These are phyloP conservation scores for Aspergillus oerlinghausenensis DNA, from an alignment of 2,329 filamentous ascomycete species.

Conservation along the genomic window DNA sequence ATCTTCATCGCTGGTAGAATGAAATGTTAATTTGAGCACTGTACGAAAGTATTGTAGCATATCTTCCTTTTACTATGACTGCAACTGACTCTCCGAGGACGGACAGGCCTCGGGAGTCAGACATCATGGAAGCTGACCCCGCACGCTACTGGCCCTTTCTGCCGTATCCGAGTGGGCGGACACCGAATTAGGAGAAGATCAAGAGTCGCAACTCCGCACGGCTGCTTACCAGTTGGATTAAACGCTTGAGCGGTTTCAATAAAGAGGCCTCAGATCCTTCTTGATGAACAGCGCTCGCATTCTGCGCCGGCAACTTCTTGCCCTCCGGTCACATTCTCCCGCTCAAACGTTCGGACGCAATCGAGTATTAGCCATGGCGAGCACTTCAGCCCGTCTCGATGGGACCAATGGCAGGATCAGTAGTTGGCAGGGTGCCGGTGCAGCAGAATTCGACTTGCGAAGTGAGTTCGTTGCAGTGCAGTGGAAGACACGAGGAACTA, in stretches of 20 bases:
- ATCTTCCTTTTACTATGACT: too few relatives aligned
- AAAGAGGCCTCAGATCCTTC: not conserved
- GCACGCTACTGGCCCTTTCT: not conserved
- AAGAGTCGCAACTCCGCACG: not conserved
- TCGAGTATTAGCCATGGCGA: slow-evolving; percentile 18
- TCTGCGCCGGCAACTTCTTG: slow-evolving; percentile 8
- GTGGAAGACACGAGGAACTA: slow-evolving; percentile 1
- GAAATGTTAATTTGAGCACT: too few relatives aligned
- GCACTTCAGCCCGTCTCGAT: slow-evolving; percentile 14
- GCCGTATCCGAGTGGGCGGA: not conserved
- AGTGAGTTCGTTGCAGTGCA: slow-evolving; percentile 30
- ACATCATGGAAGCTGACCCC: not conserved
- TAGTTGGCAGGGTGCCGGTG: slow-evolving; percentile 43
- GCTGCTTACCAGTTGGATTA: not conserved
- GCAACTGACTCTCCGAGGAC: too few relatives aligned
- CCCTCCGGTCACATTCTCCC: slow-evolving; percentile 3
- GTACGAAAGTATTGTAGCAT: too few relatives aligned
- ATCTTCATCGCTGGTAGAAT: too few relatives aligned
- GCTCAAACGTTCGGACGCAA: slow-evolving; percentile 4
- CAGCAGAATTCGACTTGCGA: slow-evolving; percentile 54
- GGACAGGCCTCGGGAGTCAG: too few relatives aligned
- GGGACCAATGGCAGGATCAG: slow-evolving; percentile 19
- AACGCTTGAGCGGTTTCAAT: not conserved
- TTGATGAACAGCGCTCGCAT: not conserved
- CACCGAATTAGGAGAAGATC: not conserved